A percentile compares a stretch with the other conserved stretches of the same genome.
These are phyloP conservation scores for Hortaea sp. DNA, from an alignment of 2,329 filamentous ascomycete species.

Conservation along the genomic window DNA sequence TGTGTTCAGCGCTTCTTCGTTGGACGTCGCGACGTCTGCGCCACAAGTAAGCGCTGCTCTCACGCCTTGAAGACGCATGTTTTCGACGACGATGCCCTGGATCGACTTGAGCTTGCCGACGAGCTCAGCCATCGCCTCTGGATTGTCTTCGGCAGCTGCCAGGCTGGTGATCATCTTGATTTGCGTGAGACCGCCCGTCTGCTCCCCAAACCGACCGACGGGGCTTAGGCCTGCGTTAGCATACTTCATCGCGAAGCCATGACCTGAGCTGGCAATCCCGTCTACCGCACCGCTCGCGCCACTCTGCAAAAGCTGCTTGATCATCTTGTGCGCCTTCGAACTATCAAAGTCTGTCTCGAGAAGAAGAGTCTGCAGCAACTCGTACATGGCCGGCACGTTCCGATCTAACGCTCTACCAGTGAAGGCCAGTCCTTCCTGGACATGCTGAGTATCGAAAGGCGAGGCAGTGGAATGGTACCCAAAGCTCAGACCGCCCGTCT, in stretches of 20 bases:
- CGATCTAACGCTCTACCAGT: conserved; percentile 80
- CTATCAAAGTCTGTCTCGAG: conserved; percentile 84
- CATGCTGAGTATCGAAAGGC: conserved; percentile 58
- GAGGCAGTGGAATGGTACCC: conserved; percentile 75
- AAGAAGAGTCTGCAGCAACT: conserved; percentile 69
- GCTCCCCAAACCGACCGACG: conserved; percentile 64
- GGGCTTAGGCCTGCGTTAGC: conserved; percentile 71
- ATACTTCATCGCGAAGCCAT: conserved; percentile 73
- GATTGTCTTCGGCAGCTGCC: conserved; percentile 63
- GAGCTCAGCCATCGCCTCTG: conserved; percentile 52
- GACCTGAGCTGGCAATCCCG: conserved; percentile 80
- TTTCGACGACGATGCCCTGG: conserved; percentile 65
- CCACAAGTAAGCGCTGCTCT: conserved; percentile 83
- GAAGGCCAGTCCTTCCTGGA: conserved; percentile 73
- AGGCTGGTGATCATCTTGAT: conserved; percentile 74
- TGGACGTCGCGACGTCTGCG: conserved; percentile 56
- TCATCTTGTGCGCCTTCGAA: conserved; percentile 67
- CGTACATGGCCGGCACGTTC: conserved; percentile 85
- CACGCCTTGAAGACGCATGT: conserved; percentile 46
- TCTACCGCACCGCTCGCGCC: conserved; percentile 85
- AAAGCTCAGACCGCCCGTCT: conserved; percentile 82
- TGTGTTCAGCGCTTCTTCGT: conserved; percentile 57
- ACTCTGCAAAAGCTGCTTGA: conserved; percentile 76
- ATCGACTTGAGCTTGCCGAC: conserved; percentile 69
- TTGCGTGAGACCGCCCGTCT: conserved; percentile 83